Evolutionary conservation across 2,329 filamentous ascomycete species (phyloP), one percentile per base, ranked within the genome.

Genomic region (Botrytis squamosa): DNA sequence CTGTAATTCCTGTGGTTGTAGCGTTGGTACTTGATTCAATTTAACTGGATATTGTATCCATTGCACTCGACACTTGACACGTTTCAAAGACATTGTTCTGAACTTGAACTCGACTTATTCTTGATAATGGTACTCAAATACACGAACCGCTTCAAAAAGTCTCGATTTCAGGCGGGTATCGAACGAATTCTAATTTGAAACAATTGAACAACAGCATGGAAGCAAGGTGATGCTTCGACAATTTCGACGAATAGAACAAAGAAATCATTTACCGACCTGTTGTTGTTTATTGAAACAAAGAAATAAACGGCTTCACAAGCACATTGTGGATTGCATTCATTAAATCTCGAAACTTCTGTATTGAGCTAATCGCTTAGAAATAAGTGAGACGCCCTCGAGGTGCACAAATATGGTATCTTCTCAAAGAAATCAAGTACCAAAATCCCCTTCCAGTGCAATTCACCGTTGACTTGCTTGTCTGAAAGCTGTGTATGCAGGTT

Each of bases 271-370:
- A 6, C 36, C 36, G 22, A 33, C 7, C 16, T 42, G n/a, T 33
- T 14, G 3, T 29, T 68, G 14, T 42, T 68, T 18, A 68, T 52
- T 38, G 29, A 57, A 4, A 42, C 9, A 42, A 40, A 68, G 46
- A 57, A 68, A 10, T 16, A 18, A 67, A 44, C 38, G 40, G 36
- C 8, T 38, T 68, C 65, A 68, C 65, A 57, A 55, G 49, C 36
- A 57, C 36, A 68, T 29, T 68, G 49, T 33, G 36, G 36, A 57
- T 42, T 42, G 25, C 49, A 40, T 68, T 42, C 36, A 57, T 40
- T 40, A 57, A 57, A 57, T 68, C 65, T 68, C 38, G 65, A 38
- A 68, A 55, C 65, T 57, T 68, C 65, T 68, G 49, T 25, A 68
- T 68, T 68, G 49, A 68, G 65, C 65, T 68, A 68, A 33, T 57